Evolutionary conservation across 805 yeast species (phyloP).

Genomic region (Yarrowia bubula): DNA sequence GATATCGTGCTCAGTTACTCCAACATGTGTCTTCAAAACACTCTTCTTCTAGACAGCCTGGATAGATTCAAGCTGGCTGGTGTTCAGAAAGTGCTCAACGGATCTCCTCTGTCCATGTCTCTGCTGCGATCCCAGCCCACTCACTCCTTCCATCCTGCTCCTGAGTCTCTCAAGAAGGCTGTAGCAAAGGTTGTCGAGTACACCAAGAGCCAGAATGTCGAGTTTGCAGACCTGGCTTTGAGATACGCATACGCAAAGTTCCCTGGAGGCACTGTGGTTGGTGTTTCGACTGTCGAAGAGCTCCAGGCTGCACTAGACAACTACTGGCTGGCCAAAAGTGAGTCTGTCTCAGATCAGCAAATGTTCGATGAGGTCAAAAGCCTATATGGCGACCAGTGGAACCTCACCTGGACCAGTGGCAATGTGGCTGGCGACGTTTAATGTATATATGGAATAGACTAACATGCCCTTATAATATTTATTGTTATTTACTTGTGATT

Average conservation of each 20-base stretch:
- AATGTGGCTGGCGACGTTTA: conserved; percentile 15
- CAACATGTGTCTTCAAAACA: conserved; percentile 80
- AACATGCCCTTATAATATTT: not conserved
- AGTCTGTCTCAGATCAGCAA: conserved; percentile 31
- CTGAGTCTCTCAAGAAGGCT: conserved; percentile 50
- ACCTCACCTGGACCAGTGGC: conserved; percentile 24
- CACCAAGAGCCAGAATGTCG: conserved; percentile 48
- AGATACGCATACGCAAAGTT: conserved; percentile 68
- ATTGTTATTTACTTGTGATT: not conserved
- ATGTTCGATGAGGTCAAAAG: conserved; percentile 12
- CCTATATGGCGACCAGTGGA: conserved; percentile 25
- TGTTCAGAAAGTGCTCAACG: conserved; percentile 64
- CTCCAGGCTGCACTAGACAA: conserved; percentile 59
- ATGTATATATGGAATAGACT: not conserved
- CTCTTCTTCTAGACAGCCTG: conserved; percentile 51
- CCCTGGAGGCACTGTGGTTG: conserved; percentile 73
- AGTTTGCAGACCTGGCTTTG: conserved; percentile 78
- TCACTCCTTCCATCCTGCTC: conserved; percentile 78
- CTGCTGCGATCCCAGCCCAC: conserved; percentile 66
- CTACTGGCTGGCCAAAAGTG: conserved; percentile 49
- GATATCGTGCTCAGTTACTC: conserved; percentile 79
- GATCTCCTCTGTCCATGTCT: conserved; percentile 87
- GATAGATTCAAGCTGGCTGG: conserved; percentile 46
- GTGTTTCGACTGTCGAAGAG: conserved; percentile 66
- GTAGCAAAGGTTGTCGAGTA: conserved; percentile 48